Base-by-base conservation (phyloP, 2,329 filamentous ascomycete species). In the Paecilomyces sp. region DNA sequence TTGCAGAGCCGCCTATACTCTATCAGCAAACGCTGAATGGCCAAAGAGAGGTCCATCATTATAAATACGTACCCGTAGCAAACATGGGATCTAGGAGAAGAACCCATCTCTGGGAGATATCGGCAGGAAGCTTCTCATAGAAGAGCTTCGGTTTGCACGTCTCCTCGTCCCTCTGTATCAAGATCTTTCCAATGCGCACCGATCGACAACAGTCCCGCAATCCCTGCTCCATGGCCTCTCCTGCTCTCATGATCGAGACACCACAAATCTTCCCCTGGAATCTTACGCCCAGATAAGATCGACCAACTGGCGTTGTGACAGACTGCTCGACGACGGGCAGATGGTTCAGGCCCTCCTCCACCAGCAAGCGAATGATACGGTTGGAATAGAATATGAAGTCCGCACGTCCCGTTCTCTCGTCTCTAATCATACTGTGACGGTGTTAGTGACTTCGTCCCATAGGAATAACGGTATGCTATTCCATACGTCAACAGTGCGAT, bases 321-420 rank as follows among this genome's bases (percentile, higher is more conserved):
- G 88, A 87, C 69, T 95, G 91, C 71, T 91, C 88, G 57, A 96
- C 87, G 18, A 96, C 91, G 1, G 94, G 94, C 51, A 99, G 84
- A 75, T 99, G 94, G 76, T 99, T 99, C 58, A 99, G 82, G 3
- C 94, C 94, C 78, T 99, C 94, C 77, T 99, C 94, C 50, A 99
- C 94, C 6, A 99, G 84, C 51, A 99, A 83, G 33, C 94, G 91
- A 74, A 97, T 97, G 74, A 99, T 97, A 61, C 94, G 87, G 78
- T 99, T 99, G 52, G 92, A 96, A 80, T 97, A 96, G 79, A 99
- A 99, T 72, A 99, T 97, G 75, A 99, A 99, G 76, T 99, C 94
- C 63, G 92, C 94, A 61, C 94, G 89, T 59, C 88, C 86, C 5
- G 94, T 99, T 66, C 88, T 85, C 75, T 90, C 90, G 76, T 96